phyloP scores from a whole-genome alignment of 371 early-diverging fungal species.

The Basidiobolus meristosporus region DNA sequence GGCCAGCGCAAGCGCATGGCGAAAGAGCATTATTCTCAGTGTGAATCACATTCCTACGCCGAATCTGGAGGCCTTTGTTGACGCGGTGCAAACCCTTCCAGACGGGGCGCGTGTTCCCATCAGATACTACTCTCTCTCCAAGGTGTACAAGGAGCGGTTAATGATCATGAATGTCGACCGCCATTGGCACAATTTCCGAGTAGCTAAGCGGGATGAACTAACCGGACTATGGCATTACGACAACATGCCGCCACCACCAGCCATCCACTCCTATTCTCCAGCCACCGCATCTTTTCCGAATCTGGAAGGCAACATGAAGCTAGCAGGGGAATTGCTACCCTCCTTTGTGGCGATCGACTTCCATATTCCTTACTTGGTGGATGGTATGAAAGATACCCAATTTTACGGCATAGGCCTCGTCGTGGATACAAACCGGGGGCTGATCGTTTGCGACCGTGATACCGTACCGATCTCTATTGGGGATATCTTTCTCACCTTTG shows the following conservation, averaged over 20 bases:
- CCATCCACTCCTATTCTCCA: constrained; percentile 19
- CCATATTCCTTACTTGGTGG: constrained; percentile 44
- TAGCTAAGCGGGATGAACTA: constrained; percentile 58
- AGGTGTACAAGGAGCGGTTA: constrained; percentile 43
- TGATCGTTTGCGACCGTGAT: constrained; percentile 61
- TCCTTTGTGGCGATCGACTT: constrained; percentile 50
- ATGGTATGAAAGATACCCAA: constrained; percentile 42
- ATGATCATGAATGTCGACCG: constrained; percentile 58
- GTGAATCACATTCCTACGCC: constrained; percentile 50
- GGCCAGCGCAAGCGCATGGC: constrained; percentile 28
- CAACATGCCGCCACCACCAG: constrained; percentile 34
- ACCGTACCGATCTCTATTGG: constrained; percentile 57
- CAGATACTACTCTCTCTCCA: constrained; percentile 41
- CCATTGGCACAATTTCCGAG: constrained; percentile 60
- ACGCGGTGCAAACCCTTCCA: constrained; percentile 31
- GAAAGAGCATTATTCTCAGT: constrained; percentile 35
- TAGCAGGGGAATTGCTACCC: constrained; percentile 41
- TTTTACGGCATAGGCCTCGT: constrained; percentile 59
- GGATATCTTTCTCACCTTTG: constrained; percentile 59
- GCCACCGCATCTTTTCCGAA: constrained; percentile 37
- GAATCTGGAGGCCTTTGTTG: constrained; percentile 55
- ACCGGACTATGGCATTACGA: constrained; percentile 68
- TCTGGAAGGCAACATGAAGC: constrained; percentile 29
- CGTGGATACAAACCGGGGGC: constrained; percentile 43
- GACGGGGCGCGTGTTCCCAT: constrained; percentile 68